Conservation (phyloP, 768 basidiomycete genomes). For the Erythrobasidium yunnanense region DNA sequence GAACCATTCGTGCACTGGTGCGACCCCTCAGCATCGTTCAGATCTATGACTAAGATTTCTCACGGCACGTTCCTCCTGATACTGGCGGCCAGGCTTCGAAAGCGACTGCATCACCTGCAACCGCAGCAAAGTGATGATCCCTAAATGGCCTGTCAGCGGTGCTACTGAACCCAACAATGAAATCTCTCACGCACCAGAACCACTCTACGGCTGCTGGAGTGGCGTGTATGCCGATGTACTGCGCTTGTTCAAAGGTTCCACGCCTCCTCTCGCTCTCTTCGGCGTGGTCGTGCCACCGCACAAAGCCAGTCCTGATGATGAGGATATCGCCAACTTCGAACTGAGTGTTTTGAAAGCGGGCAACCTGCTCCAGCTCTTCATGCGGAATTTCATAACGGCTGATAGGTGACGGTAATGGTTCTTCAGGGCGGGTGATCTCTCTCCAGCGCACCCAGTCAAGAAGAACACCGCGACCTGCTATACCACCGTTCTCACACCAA, state of each 20-base stretch:
- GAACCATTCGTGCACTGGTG: constrained; percentile 23
- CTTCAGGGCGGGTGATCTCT: constrained; percentile 1
- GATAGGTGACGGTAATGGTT: background rate
- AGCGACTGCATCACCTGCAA: constrained; percentile 29
- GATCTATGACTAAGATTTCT: background rate
- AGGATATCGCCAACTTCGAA: constrained; percentile 31
- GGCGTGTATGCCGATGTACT: constrained; percentile 14
- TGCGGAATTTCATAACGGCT: constrained; percentile 19
- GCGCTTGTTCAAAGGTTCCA: constrained; percentile 23
- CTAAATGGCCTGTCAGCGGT: no score
- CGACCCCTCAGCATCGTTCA: background rate
- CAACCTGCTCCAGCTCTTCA: constrained; percentile 24
- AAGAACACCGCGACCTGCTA: constrained; percentile 30
- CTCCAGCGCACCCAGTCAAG: constrained; percentile 32
- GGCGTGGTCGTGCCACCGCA: constrained; percentile 17
- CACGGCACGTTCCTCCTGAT: background rate
- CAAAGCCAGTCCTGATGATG: constrained; percentile 28
- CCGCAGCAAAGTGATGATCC: constrained; percentile 31
- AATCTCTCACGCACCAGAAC: no score
- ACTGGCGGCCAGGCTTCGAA: constrained; percentile 31
- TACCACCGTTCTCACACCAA: constrained; percentile 29
- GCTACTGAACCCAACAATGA: no score
- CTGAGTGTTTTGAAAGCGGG: constrained; percentile 14
- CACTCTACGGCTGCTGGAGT: constrained; percentile 13
- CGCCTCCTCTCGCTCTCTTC: constrained; percentile 3